Evolutionary conservation across 805 yeast genomes (phyloP).

Genomic region (Peterozyma toletana): DNA sequence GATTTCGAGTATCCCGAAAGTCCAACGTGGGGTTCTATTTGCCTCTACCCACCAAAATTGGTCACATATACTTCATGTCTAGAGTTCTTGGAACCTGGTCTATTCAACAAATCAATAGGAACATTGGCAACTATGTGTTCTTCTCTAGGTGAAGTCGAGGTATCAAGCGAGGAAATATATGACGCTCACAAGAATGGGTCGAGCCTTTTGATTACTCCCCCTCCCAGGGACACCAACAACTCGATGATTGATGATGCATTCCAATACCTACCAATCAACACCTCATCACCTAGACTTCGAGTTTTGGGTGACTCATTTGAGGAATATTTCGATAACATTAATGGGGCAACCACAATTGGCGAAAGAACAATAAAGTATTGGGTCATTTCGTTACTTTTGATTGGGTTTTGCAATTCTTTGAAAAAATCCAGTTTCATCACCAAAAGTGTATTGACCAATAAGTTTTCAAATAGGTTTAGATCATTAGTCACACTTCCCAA

Average conservation of each 20-base stretch:
- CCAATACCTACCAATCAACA: conserved; percentile 12
- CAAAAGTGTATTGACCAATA: conserved; percentile 4
- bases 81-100: conserved; percentile 6
- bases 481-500: conserved; percentile 16
- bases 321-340: conserved; percentile 17
- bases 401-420: conserved; percentile 13
- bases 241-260: background rate
- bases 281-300: conserved; percentile 2
- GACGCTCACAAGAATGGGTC: conserved; percentile 3
- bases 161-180: conserved; percentile 2
- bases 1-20: conserved; percentile 12
- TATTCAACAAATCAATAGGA: conserved; percentile 6
- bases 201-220: conserved; percentile 1
- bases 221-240: conserved; percentile 11
- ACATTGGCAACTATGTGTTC: conserved; percentile 10
- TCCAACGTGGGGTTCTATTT: conserved; percentile 16
- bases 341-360: conserved; percentile 10
- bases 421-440: conserved; percentile 8
- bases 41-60: conserved; percentile 17
- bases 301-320: conserved; percentile 2
- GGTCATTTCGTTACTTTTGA: conserved; percentile 10
- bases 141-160: conserved; percentile 3
- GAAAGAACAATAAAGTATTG: conserved; percentile 15
- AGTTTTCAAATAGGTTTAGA: conserved; percentile 10
- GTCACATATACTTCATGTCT: conserved; percentile 19